Percentiles rank a stretch among this genome's conserved stretches.
Evolutionary conservation across 345 rosid species (phyloP).

Genomic region (Rhodomyrtus tomentosa): DNA sequence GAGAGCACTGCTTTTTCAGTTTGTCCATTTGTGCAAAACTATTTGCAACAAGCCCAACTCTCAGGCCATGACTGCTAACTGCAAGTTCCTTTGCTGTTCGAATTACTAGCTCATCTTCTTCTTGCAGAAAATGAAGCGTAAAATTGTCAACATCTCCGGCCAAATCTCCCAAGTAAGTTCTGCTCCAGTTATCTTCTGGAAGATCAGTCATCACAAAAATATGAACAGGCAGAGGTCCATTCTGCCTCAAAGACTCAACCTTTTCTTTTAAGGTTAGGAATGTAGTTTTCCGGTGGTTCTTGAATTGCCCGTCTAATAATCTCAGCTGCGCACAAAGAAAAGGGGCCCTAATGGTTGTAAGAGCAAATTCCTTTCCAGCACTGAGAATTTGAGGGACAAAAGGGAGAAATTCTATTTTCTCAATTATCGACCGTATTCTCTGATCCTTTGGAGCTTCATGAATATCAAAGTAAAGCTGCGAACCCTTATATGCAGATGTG

Average conservation of each 20-base stretch:
- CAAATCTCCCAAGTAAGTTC: constrained; percentile 67
- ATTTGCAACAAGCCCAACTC: constrained; percentile 22
- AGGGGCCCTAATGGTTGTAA: constrained; percentile 43
- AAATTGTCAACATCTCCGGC: constrained; percentile 31
- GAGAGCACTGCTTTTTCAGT: constrained; percentile 31
- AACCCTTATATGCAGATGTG: constrained; percentile 73
- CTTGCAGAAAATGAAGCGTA: constrained; percentile 47
- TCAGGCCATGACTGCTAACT: constrained; percentile 37
- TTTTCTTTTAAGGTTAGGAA: constrained; percentile 52
- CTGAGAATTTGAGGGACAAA: constrained; percentile 61
- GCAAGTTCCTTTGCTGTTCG: constrained; percentile 36
- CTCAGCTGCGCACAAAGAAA: constrained; percentile 90
- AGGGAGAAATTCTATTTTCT: constrained; percentile 56
- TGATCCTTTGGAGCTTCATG: constrained; percentile 23
- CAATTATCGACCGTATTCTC: constrained; percentile 43
- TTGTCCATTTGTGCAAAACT: constrained; percentile 11
- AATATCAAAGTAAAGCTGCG: constrained; percentile 59
- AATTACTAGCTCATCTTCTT: constrained; percentile 40
- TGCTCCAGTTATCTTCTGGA: constrained; percentile 74
- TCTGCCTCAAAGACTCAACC: constrained; percentile 40
- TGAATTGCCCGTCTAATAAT: constrained; percentile 90
- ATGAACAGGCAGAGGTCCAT: constrained; percentile 23
- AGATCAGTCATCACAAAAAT: constrained; percentile 93
- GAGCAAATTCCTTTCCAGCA: constrained; percentile 49
- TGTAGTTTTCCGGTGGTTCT: constrained; percentile 71